A percentile compares a stretch with the other conserved stretches of the same genome.
phyloP scores from a whole-genome alignment of 1,139 yeast species.

The Taphrina populina region DNA sequence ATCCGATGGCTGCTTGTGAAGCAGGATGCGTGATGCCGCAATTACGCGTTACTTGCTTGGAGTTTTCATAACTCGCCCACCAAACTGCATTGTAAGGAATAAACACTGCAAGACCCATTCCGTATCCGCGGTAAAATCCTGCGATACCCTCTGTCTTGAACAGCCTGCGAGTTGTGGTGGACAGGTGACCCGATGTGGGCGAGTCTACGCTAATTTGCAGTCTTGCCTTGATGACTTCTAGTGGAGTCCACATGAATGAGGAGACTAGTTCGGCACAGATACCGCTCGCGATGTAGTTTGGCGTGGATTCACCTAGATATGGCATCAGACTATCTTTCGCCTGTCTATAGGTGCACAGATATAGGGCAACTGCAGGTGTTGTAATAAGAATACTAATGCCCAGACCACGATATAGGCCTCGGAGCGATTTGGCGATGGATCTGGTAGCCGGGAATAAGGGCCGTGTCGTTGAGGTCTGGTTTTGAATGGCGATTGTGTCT shows the following conservation, averaged over 20 bases:
- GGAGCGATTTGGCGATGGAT: slow-evolving; percentile 42
- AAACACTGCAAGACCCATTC: slow-evolving; percentile 44
- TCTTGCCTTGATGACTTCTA: slow-evolving; percentile 51
- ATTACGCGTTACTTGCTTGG: slow-evolving; percentile 26
- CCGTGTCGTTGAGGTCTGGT: slow-evolving; percentile 27
- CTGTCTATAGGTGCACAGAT: slow-evolving; percentile 49
- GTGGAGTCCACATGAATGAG: slow-evolving; percentile 51
- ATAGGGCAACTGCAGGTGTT: slow-evolving; percentile 50
- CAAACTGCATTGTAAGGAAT: slow-evolving; percentile 40
- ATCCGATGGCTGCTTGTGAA: slow-evolving; percentile 42
- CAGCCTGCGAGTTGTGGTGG: slow-evolving; percentile 43
- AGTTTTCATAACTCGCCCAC: slow-evolving; percentile 39
- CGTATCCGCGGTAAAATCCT: slow-evolving; percentile 51
- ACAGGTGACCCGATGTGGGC: slow-evolving; percentile 33
- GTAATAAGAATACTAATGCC: slow-evolving; percentile 48
- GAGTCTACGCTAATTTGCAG: slow-evolving; percentile 44
- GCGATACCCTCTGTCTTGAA: slow-evolving; percentile 45
- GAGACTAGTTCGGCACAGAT: slow-evolving; percentile 49
- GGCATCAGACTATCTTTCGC: slow-evolving; percentile 47
- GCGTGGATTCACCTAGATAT: slow-evolving; percentile 45
- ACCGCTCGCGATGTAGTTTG: slow-evolving; percentile 48
- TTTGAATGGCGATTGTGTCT: slow-evolving; percentile 31
- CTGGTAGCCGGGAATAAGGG: slow-evolving; percentile 26
- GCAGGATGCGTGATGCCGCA: slow-evolving; percentile 18
- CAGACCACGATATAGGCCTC: slow-evolving; percentile 49